Base-by-base conservation (phyloP, 1,139 yeast species). In the Magnusiomyces clavatus region DNA sequence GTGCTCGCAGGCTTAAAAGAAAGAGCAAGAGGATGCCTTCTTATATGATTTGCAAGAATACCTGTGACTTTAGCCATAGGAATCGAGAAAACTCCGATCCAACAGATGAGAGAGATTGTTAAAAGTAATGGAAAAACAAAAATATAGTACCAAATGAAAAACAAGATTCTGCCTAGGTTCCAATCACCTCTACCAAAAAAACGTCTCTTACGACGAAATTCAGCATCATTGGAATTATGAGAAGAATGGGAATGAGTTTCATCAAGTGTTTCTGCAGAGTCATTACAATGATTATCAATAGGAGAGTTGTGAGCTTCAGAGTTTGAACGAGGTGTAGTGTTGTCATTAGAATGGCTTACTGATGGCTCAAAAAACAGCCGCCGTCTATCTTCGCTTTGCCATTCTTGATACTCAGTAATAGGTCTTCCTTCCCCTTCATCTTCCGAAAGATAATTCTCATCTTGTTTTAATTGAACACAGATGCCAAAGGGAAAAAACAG, bases 181-280 rank as follows among this genome's bases (percentile, higher is more conserved):
- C 98, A 92, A 58, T 81, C 74, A 34, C 98, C 98, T 66, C 98
- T 77, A 36, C 98, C 98, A 66, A 92, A 92, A 51, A 81, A 75
- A 55, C 98, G 72, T 3, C 74, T 71, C 37, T 69, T 70, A 6
- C 42, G 41, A 5, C 20, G 48, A 19, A 45, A n/a, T 11, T 47
- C 45, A 19, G 48, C 55, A 12, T 53, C 51, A 11, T 51, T 51
- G 6, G 58, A 49, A 10, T 43, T 51, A 5, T 8, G 6, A 5
- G 31, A 24, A n/a, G 43, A 52, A 43, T 38, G 55, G 47, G 2
- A 61, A 8, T 39, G 42, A 4, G 52, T 36, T 13, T 43, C 43
- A 31, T 36, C 50, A 16, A 24, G 4, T 24, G 31, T 5, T 4
- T 42, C 43, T 14, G 29, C 38, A n/a, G 14, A 34, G 8, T 47